Conservation (phyloP, 805 yeast species). For the Spathaspora passalidarum region DNA sequence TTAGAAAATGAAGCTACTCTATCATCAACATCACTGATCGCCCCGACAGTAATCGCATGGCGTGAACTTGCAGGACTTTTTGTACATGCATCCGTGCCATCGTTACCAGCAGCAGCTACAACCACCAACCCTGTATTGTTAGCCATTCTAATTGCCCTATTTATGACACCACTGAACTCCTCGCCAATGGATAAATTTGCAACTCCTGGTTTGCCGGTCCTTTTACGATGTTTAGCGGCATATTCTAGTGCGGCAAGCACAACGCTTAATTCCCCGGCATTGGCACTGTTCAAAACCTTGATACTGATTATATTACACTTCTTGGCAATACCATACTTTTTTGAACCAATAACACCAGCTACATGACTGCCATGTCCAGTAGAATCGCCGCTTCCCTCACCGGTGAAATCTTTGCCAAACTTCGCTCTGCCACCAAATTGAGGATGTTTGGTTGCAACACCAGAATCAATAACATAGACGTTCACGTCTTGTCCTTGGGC, state of each 20-base stretch:
- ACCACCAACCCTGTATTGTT: constrained; percentile 65
- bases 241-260: constrained; percentile 66
- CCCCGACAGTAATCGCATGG: constrained; percentile 79
- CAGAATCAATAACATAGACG: constrained; percentile 85
- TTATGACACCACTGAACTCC: constrained; percentile 58
- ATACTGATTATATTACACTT: constrained; percentile 63
- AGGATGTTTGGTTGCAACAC: constrained; percentile 57
- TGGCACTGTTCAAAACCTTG: constrained; percentile 65
- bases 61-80: constrained; percentile 82
- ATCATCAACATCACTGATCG: constrained; percentile 75
- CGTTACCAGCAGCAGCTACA: constrained; percentile 87
- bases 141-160: constrained; percentile 76
- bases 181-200: constrained; percentile 85
- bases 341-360: constrained; percentile 53
- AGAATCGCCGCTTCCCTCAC: constrained; percentile 50
- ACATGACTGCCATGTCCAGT: constrained; percentile 59
- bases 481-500: constrained; percentile 57
- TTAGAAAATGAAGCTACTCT: constrained; percentile 77
- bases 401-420: constrained; percentile 60
- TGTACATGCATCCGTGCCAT: constrained; percentile 71
- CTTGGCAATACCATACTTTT: constrained; percentile 53
- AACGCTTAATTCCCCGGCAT: constrained; percentile 68
- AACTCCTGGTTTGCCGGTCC: constrained; percentile 45
- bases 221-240: constrained; percentile 56
- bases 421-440: constrained; percentile 63